Percentiles rank a stretch among this genome's conserved stretches.
These are phyloP conservation scores for Selaginella tamariscina DNA, from an alignment of 75 land plant species.

Conservation along the genomic window DNA sequence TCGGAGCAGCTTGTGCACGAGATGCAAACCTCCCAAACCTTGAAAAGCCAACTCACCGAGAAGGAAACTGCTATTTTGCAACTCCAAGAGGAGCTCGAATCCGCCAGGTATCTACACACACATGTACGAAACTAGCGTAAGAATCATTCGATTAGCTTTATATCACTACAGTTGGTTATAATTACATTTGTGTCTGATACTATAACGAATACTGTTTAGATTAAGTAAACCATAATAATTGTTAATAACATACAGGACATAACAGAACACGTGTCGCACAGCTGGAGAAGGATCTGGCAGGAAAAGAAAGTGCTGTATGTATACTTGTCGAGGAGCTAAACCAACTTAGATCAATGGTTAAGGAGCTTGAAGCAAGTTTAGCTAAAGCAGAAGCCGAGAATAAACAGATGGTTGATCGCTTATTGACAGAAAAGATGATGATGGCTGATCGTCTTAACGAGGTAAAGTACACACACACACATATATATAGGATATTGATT, in stretches of 20 bases:
- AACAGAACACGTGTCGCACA: slow-evolving; percentile 24
- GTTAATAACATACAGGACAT: slow-evolving; percentile 1
- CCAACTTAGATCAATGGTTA: slow-evolving; percentile 40
- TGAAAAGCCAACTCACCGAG: slow-evolving; percentile 51
- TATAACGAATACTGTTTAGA: too few species aligned
- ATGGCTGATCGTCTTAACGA: slow-evolving; percentile 93
- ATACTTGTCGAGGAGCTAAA: slow-evolving; percentile 44
- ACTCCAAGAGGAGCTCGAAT: slow-evolving; percentile 40
- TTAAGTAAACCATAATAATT: not conserved
- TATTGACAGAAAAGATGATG: slow-evolving; percentile 93
- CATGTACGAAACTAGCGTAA: not conserved
- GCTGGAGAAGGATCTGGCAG: slow-evolving; percentile 36
- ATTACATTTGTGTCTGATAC: too few species aligned
- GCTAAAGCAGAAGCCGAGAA: slow-evolving; percentile 51
- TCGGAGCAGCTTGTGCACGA: slow-evolving; percentile 91
- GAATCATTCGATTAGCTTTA: too few species aligned
- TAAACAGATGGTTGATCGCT: slow-evolving; percentile 73
- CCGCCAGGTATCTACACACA: slow-evolving; percentile 31
- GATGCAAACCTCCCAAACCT: slow-evolving; percentile 45
- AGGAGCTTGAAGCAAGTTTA: slow-evolving; percentile 31
- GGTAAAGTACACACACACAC: too few species aligned
- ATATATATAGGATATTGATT: too few species aligned
- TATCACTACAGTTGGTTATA: too few species aligned
- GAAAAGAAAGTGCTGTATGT: slow-evolving; percentile 48
- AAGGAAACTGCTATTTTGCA: slow-evolving; percentile 35